Evolutionary conservation across 2,329 filamentous ascomycete genomes (phyloP), one percentile per base, ranked within the genome.

Genomic region (Cadophora sp.): DNA sequence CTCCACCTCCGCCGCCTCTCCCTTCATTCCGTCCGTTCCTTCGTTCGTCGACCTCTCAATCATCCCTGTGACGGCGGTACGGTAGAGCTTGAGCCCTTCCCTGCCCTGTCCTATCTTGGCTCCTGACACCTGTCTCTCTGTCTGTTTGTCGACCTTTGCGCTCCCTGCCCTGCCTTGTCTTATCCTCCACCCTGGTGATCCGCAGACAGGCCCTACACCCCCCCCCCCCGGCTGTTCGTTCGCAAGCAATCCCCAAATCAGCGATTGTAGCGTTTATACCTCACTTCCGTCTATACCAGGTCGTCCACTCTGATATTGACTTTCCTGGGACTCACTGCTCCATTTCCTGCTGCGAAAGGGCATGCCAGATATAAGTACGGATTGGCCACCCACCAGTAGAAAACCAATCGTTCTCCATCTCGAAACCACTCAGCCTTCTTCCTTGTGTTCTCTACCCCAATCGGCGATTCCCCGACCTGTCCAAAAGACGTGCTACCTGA

Each of bases 181-280:
- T 56, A 9, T 18, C 53, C 53, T 33, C 53, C 53, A 56, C 53
- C 62, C 51, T 64, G 60, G 50, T 50, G 61, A 64, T 66, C 60
- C 50, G 16, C n/a, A 43, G 41, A 48, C 58, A 30, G 27, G 27
- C 4, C 27, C 27, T 6, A 41, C 36, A 22, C 5, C 33, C 47
- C 45, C 63, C 50, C 39, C 33, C 47, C 45, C 63, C 50, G 24
- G 58, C 50, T 20, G 33, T 62, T 66, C 18, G 43, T 48, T 70
- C 68, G 66, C 68, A 70, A 70, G 64, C 61, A 66, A 63, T 56
- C 36, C 68, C 64, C 20, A 66, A 68, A 68, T 22, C 33, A 68
- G 68, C 51, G 7, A 53, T 33, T 30, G 20, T 27, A 33, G 45
- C 41, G 36, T 55, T 39, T 41, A n/a, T n/a, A 7, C 22, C 16